Conservation (phyloP, 441 rosid genomes). For the Populus hybrid region DNA sequence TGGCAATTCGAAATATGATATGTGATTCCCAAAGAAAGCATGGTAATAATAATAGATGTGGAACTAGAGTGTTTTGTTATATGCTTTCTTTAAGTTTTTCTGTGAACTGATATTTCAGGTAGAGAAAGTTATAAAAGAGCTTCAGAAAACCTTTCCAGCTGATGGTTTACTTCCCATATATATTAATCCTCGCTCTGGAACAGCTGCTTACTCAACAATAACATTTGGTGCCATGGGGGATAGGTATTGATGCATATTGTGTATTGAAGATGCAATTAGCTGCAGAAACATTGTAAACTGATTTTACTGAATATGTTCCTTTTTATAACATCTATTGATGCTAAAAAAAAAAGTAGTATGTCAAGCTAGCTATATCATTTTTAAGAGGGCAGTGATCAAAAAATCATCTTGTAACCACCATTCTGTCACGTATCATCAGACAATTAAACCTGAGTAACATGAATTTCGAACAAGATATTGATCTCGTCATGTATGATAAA, state of each 20-base stretch:
- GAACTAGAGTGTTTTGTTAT: neutral
- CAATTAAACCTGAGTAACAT: neutral
- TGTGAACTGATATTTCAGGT: conserved; percentile 48
- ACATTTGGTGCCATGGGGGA: conserved; percentile 99
- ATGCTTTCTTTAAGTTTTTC: neutral
- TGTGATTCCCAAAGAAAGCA: neutral
- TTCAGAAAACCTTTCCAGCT: conserved; percentile 74
- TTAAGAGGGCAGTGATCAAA: neutral
- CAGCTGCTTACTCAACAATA: conserved; percentile 56
- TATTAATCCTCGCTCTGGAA: conserved; percentile 62
- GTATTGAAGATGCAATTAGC: neutral
- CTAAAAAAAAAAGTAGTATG: neutral
- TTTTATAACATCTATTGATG: neutral
- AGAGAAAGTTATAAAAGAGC: conserved; percentile 62
- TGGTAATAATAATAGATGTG: neutral
- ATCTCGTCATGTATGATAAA: neutral
- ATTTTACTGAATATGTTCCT: neutral
- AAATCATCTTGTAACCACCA: neutral
- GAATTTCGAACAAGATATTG: neutral
- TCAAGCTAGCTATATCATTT: neutral
- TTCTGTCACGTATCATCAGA: neutral
- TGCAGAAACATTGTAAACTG: neutral
- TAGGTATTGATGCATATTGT: conserved; percentile 44
- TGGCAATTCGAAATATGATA: neutral
- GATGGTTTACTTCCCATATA: conserved; percentile 96